Percentiles rank a stretch among this genome's conserved stretches.
phyloP scores from a whole-genome alignment of 1,284 basidiomycete genomes.

The Leccinum griseonigrum region DNA sequence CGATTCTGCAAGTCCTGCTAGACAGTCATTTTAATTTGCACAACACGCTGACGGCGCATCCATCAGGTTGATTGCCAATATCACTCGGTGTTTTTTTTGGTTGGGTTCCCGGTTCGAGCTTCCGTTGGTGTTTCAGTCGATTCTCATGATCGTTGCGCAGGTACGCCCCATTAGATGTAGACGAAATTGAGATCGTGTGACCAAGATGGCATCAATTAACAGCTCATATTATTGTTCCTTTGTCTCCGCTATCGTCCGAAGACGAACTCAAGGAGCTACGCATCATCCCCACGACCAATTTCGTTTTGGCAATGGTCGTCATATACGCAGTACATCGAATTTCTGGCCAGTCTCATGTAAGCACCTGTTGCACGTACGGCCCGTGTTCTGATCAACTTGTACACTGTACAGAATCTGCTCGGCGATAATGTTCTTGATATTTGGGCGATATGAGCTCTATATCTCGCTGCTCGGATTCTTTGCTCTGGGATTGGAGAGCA shows the following conservation, averaged over 20 bases:
- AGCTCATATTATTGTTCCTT: conserved; percentile 76
- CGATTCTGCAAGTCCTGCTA: conserved; percentile 56
- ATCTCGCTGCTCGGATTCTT: conserved; percentile 72
- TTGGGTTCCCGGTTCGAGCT: conserved; percentile 78
- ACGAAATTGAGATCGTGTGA: conserved; percentile 19
- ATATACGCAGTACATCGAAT: conserved; percentile 79
- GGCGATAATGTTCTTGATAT: conserved; percentile 71
- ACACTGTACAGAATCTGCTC: conserved; percentile 53
- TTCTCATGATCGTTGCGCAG: conserved; percentile 81
- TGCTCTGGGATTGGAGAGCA: conserved; percentile 79
- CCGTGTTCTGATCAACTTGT: conserved; percentile 16
- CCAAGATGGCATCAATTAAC: conserved; percentile 14
- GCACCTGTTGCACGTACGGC: conserved; percentile 9
- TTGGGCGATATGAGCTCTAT: conserved; percentile 64
- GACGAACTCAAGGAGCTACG: conserved; percentile 55
- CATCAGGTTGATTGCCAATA: conserved; percentile 72
- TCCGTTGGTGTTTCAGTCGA: conserved; percentile 71
- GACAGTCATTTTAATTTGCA: conserved; percentile 2
- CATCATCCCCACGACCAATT: conserved; percentile 63
- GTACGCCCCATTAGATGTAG: conserved; percentile 39
- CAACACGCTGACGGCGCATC: conserved; percentile 10
- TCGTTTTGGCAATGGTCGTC: conserved; percentile 85
- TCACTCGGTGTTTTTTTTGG: conserved; percentile 87
- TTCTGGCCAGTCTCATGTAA: conserved; percentile 77
- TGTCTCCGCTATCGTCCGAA: conserved; percentile 69